Evolutionary conservation across 2,329 filamentous ascomycete genomes (phyloP).

Genomic region (Cercospora sojina): DNA sequence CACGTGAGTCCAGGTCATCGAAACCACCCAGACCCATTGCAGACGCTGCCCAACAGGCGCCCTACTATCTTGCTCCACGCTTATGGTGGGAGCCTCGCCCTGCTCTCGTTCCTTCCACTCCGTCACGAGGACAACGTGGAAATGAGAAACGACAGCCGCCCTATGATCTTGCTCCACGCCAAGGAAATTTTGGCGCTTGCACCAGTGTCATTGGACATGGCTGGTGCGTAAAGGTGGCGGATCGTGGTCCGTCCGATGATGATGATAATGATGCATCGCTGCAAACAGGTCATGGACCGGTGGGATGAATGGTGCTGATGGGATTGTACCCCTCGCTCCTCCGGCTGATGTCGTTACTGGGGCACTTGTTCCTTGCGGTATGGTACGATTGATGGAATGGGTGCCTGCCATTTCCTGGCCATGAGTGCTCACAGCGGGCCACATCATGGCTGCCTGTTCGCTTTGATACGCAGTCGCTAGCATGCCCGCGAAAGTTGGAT

Average conservation of each 20-base stretch:
- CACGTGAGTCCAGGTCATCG: background rate
- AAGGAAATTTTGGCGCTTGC: conserved; percentile 12
- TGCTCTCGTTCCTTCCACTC: background rate
- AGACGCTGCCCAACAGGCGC: conserved; percentile 1
- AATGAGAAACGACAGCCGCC: conserved; percentile 8
- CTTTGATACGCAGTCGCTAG: background rate
- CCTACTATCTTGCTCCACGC: conserved; percentile 15
- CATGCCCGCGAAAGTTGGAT: background rate
- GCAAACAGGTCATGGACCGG: background rate
- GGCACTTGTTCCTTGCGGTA: background rate
- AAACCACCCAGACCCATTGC: background rate
- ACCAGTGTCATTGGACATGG: conserved; percentile 6
- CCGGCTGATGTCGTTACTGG: background rate
- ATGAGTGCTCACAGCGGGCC: background rate
- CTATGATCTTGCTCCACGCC: conserved; percentile 15
- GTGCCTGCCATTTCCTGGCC: background rate
- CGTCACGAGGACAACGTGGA: background rate
- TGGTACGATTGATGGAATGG: background rate
- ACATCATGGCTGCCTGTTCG: background rate
- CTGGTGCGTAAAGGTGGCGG: background rate
- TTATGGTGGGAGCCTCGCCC: conserved; percentile 13
- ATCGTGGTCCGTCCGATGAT: background rate
- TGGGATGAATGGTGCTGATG: background rate
- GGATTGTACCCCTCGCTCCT: background rate
- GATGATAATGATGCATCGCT: background rate